These are phyloP conservation scores for Cnidoscolus chayamansa DNA, from an alignment of 441 rosid species.

Conservation along the genomic window DNA sequence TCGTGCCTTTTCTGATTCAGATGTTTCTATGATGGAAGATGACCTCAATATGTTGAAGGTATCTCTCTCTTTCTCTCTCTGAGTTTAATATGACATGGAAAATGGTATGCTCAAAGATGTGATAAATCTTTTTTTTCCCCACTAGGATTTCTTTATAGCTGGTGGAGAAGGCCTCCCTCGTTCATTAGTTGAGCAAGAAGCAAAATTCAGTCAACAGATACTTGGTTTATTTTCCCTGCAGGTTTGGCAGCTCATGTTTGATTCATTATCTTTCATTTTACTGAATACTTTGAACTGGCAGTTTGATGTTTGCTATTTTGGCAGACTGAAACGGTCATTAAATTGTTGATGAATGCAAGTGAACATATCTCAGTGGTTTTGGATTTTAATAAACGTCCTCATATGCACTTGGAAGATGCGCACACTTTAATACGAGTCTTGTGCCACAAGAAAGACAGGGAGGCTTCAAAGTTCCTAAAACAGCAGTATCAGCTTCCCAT, in stretches of 20 bases:
- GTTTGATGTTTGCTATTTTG: slow-evolving; percentile 27
- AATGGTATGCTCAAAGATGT: no score
- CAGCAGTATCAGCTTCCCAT: slow-evolving; percentile 84
- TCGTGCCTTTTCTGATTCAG: slow-evolving; percentile 86
- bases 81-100: no score
- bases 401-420: slow-evolving; percentile 55
- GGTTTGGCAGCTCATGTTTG: slow-evolving; percentile 40
- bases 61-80: slow-evolving; percentile 8
- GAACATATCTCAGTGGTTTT: slow-evolving; percentile 64
- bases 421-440: slow-evolving; percentile 78
- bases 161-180: slow-evolving; percentile 97
- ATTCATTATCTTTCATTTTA: slow-evolving; percentile 1
- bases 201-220: slow-evolving; percentile 67
- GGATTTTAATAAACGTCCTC: slow-evolving; percentile 47
- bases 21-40: slow-evolving; percentile 73
- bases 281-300: slow-evolving; percentile 3
- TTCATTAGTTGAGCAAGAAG: slow-evolving; percentile 78
- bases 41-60: slow-evolving; percentile 82
- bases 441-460: slow-evolving; percentile 94
- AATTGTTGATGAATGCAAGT: slow-evolving; percentile 88
- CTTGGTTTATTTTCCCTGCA: slow-evolving; percentile 70
- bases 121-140: background rate
- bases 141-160: slow-evolving; percentile 88
- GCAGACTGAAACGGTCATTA: slow-evolving; percentile 76
- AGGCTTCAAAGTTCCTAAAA: slow-evolving; percentile 83